Conservation (phyloP, 306 rosid genomes). For the Fragaria vesca region DNA sequence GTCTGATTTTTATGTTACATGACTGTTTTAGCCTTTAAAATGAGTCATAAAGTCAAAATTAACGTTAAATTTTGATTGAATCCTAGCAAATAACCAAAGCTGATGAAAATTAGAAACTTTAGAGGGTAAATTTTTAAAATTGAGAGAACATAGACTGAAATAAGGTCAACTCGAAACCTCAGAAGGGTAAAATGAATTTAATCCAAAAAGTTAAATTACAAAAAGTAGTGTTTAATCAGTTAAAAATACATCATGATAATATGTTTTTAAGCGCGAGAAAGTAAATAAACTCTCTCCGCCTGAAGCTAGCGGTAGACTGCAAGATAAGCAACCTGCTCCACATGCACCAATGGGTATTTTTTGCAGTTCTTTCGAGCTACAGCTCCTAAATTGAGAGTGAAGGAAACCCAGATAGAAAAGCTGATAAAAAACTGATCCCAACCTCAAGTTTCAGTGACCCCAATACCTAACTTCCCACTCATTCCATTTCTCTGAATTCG, state of each 20-base stretch:
- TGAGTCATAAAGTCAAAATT: too few relatives aligned
- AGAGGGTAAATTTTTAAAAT: too few relatives aligned
- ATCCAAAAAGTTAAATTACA: not conserved
- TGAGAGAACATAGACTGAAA: too few relatives aligned
- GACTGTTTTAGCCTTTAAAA: too few relatives aligned
- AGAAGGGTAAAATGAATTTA: too few relatives aligned
- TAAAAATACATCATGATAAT: not conserved
- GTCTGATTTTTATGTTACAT: too few relatives aligned
- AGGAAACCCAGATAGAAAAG: conserved; percentile 6
- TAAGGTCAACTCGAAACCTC: too few relatives aligned
- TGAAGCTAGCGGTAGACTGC: conserved; percentile 22
- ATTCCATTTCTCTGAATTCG: conserved; percentile 26
- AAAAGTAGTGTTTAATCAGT: not conserved
- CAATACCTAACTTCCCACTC: conserved; percentile 40
- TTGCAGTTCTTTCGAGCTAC: conserved; percentile 11
- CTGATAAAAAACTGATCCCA: conserved; percentile 24
- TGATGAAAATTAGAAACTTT: too few relatives aligned
- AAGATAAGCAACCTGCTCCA: conserved; percentile 42
- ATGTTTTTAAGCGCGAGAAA: not conserved
- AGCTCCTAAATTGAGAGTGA: conserved; percentile 31
- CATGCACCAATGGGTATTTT: conserved; percentile 16
- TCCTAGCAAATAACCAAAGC: too few relatives aligned
- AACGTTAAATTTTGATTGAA: too few relatives aligned
- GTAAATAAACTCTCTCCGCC: not conserved
- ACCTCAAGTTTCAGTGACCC: conserved; percentile 22